These are phyloP conservation scores for Diaporthe sp. DNA, from an alignment of 2,329 filamentous ascomycete species.

Conservation along the genomic window DNA sequence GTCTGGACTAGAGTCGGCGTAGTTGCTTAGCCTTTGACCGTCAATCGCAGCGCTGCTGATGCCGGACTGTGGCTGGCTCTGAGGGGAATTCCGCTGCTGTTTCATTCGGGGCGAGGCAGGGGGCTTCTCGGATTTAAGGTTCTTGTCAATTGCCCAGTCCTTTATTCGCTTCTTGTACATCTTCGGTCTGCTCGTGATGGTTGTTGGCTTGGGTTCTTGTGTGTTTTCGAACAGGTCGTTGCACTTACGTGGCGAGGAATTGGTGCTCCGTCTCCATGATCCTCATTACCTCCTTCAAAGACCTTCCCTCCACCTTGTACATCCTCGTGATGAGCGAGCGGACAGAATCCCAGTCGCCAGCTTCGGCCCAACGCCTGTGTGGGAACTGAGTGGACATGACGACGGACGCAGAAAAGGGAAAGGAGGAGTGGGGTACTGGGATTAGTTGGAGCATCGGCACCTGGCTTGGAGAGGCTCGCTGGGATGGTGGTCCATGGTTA, in stretches of 20 bases:
- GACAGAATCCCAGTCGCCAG: conserved; percentile 7
- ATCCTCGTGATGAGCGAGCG: conserved; percentile 20
- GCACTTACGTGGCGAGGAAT: conserved; percentile 29
- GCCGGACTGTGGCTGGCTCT: neutral
- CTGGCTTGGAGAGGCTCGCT: neutral
- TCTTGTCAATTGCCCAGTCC: conserved; percentile 27
- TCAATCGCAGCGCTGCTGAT: neutral
- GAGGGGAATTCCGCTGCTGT: neutral
- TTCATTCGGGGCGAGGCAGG: neutral
- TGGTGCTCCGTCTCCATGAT: conserved; percentile 30
- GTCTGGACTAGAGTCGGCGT: neutral
- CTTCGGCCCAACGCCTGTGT: conserved; percentile 16
- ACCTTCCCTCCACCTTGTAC: conserved; percentile 28
- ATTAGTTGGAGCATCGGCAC: neutral
- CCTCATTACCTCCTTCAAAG: conserved; percentile 31
- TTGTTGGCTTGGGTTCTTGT: neutral
- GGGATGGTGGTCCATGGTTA: neutral
- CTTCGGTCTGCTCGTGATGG: conserved; percentile 11
- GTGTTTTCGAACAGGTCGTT: neutral
- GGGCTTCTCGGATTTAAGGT: neutral
- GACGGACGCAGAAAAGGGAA: neutral
- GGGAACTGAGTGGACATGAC: neutral
- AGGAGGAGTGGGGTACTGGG: neutral
- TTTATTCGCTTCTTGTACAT: conserved; percentile 31
- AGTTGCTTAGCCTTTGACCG: neutral